Evolutionary conservation across 441 rosid genomes (phyloP).

Genomic region (Euphorbia celastroides): DNA sequence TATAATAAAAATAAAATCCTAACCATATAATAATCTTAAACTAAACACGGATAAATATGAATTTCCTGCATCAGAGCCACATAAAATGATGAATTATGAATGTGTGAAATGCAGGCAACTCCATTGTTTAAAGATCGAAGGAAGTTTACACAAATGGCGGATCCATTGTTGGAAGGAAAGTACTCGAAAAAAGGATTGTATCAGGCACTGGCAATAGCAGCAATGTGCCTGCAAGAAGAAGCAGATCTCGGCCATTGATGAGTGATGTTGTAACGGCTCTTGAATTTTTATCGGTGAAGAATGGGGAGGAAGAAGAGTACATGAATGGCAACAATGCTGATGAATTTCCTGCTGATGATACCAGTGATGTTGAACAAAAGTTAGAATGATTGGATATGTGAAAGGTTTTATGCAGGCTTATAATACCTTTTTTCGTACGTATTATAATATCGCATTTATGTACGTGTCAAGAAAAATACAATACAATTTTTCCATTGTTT

Average conservation of each 20-base stretch:
- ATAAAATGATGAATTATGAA: too few relatives aligned
- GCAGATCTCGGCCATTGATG: conserved; percentile 73
- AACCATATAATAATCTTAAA: too few relatives aligned
- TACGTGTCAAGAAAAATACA: not conserved
- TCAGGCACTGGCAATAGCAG: conserved; percentile 94
- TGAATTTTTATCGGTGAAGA: conserved; percentile 50
- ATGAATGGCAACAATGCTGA: conserved; percentile 6
- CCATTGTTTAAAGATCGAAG: conserved; percentile 77
- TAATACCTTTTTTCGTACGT: not conserved
- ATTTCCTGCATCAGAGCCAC: too few relatives aligned
- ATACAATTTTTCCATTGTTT: not conserved
- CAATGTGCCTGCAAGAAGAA: conserved; percentile 97
- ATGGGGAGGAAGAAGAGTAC: conserved; percentile 18
- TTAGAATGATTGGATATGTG: not conserved
- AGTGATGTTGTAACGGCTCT: conserved; percentile 92
- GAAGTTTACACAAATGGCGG: conserved; percentile 70
- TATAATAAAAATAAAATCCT: too few relatives aligned
- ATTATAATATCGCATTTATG: not conserved
- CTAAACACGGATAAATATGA: too few relatives aligned
- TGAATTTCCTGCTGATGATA: conserved; percentile 9
- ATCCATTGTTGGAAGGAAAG: conserved; percentile 67
- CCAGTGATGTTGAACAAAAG: conserved; percentile 6
- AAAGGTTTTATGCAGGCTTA: not conserved
- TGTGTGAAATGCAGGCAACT: conserved; percentile 54
- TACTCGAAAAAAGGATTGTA: conserved; percentile 66